Conservation (phyloP, 1,284 basidiomycete species). For the Cutaneotrichosporon sp. region DNA sequence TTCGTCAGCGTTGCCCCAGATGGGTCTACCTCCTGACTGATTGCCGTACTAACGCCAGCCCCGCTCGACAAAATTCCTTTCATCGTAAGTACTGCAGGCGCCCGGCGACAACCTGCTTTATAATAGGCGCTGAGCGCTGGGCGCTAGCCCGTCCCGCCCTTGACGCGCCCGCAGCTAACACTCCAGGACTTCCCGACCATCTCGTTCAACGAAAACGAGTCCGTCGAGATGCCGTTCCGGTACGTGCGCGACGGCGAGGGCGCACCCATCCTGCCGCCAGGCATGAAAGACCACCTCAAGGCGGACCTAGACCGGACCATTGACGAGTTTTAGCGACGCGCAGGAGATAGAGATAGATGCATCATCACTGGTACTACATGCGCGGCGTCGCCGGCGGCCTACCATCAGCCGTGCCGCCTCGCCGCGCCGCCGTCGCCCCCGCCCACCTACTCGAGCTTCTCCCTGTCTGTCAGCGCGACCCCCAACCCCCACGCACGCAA, state of each 20-base stretch:
- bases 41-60: constrained; percentile 52
- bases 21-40: background rate
- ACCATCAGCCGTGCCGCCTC: background rate
- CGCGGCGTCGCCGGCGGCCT: background rate
- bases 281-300: constrained; percentile 77
- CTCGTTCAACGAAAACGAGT: constrained; percentile 70
- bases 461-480: constrained; percentile 2
- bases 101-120: too few relatives aligned
- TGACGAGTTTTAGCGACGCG: constrained; percentile 51
- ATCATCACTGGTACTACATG: constrained; percentile 3
- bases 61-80: constrained; percentile 67
- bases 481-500: constrained; percentile 49
- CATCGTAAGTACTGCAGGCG: constrained; percentile 40
- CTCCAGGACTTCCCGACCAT: constrained; percentile 75
- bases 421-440: background rate
- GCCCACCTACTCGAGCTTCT: constrained; percentile 11
- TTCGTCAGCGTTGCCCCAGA: too few relatives aligned
- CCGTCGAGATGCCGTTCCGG: constrained; percentile 94
- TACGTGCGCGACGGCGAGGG: constrained; percentile 50
- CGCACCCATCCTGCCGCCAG: constrained; percentile 71
- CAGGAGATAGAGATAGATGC: background rate
- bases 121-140: too few relatives aligned
- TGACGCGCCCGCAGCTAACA: too few relatives aligned
- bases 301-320: constrained; percentile 82
- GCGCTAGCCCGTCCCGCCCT: too few relatives aligned